A percentile compares a stretch with the other conserved stretches of the same genome.
These are phyloP conservation scores for Beauveria medogensis DNA, from an alignment of 2,329 filamentous ascomycete species.

Conservation along the genomic window DNA sequence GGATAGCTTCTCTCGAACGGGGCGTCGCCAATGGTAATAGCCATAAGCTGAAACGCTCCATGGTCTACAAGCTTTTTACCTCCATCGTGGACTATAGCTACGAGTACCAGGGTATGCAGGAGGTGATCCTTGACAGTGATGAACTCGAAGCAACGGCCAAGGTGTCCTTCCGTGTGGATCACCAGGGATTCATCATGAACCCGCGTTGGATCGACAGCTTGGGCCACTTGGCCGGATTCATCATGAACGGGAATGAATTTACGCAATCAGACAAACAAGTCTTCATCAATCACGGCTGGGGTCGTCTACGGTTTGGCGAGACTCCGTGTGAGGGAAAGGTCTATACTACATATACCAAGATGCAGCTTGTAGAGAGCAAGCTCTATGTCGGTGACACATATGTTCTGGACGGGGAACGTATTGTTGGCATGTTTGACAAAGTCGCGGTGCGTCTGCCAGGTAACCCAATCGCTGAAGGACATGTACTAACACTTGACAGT, in stretches of 20 bases:
- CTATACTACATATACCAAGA: conserved; percentile 49
- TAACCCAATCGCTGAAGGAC: not conserved
- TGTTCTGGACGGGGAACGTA: conserved; percentile 43
- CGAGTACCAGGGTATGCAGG: conserved; percentile 47
- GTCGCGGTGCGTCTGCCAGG: not conserved
- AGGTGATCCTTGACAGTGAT: conserved; percentile 45
- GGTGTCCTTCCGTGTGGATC: conserved; percentile 43
- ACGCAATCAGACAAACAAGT: conserved; percentile 43
- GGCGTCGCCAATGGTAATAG: not conserved
- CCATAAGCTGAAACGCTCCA: not conserved
- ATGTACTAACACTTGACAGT: conserved; percentile 26
- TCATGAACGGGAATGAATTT: conserved; percentile 48
- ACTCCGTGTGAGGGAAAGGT: conserved; percentile 28
- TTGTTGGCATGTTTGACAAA: conserved; percentile 25
- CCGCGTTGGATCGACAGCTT: conserved; percentile 53
- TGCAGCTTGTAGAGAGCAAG: conserved; percentile 39
- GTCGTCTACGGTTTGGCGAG: conserved; percentile 40
- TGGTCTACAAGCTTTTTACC: conserved; percentile 53
- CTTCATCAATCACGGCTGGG: conserved; percentile 54
- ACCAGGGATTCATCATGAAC: conserved; percentile 41
- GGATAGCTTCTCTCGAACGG: not conserved
- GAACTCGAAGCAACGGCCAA: conserved; percentile 29
- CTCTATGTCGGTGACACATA: conserved; percentile 44
- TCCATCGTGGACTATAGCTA: conserved; percentile 46
- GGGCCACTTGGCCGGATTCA: conserved; percentile 53